A percentile compares a stretch with the other conserved stretches of the same genome.
Conservation (phyloP, 768 basidiomycete species). For the Naganishia vaughanmartiniae region DNA sequence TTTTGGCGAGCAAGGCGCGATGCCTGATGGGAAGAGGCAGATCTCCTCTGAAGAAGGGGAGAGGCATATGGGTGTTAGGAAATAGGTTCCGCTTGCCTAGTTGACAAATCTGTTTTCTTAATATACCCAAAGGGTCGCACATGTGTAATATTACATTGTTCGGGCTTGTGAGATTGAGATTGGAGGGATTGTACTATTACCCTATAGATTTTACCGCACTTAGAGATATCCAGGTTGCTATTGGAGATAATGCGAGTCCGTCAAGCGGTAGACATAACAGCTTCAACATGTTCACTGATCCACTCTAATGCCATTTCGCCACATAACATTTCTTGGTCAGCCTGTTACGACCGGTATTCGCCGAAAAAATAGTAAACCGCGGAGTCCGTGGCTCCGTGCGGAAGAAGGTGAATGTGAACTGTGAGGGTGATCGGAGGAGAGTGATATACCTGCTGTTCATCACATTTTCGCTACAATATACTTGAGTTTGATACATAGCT, state of each 20-base stretch:
- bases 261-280: too few relatives aligned
- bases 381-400: conserved; percentile 2
- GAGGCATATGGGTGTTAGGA: neutral
- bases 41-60: conserved; percentile 7
- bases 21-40: conserved; percentile 16
- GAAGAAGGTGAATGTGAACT: neutral
- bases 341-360: neutral
- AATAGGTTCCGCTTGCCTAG: neutral
- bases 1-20: conserved; percentile 30
- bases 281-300: too few relatives aligned
- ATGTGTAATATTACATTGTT: neutral
- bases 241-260: too few relatives aligned
- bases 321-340: conserved; percentile 1
- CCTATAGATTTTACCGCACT: neutral
- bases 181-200: neutral
- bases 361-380: neutral
- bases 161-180: neutral
- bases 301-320: neutral
- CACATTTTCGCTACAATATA: neutral
- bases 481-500: neutral
- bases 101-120: neutral
- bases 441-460: neutral
- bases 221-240: too few relatives aligned
- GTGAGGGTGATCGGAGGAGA: neutral
- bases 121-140: too few relatives aligned